These are phyloP conservation scores for Ascochyta fabae DNA, from an alignment of 2,329 filamentous ascomycete genomes.

Conservation along the genomic window DNA sequence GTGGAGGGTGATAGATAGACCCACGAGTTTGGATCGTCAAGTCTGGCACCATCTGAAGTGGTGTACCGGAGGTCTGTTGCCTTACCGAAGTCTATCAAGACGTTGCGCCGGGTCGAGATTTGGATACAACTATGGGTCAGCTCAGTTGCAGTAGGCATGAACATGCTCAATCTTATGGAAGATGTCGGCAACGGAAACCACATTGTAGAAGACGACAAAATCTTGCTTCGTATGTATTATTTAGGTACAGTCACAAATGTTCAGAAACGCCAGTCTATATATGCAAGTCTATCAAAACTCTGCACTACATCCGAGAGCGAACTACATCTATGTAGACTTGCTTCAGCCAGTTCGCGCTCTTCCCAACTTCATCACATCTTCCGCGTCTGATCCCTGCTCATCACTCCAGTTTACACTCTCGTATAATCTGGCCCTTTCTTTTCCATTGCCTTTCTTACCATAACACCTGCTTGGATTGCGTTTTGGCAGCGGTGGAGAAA, in stretches of 20 bases:
- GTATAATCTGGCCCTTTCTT: background rate
- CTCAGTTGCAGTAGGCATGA: background rate
- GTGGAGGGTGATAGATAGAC: slow-evolving; percentile 1
- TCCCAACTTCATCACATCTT: background rate
- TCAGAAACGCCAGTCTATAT: background rate
- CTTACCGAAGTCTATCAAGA: too few relatives aligned
- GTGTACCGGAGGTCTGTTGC: too few relatives aligned
- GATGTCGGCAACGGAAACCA: background rate
- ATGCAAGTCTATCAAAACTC: background rate
- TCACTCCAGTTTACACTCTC: background rate
- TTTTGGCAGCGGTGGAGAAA: slow-evolving; percentile 2
- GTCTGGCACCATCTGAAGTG: background rate
- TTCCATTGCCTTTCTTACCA: background rate
- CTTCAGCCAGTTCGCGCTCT: slow-evolving; percentile 1
- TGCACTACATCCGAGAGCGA: background rate
- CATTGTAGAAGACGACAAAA: background rate
- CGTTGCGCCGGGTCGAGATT: too few relatives aligned
- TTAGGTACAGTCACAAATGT: background rate
- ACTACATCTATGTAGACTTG: background rate
- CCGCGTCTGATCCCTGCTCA: background rate
- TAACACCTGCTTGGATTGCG: background rate
- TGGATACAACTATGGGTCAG: background rate
- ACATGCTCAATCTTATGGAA: background rate
- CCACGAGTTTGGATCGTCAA: background rate
- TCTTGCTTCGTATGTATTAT: too few relatives aligned